Conservation (phyloP, 2,329 filamentous ascomycete genomes). For the Ascochyta fabae region DNA sequence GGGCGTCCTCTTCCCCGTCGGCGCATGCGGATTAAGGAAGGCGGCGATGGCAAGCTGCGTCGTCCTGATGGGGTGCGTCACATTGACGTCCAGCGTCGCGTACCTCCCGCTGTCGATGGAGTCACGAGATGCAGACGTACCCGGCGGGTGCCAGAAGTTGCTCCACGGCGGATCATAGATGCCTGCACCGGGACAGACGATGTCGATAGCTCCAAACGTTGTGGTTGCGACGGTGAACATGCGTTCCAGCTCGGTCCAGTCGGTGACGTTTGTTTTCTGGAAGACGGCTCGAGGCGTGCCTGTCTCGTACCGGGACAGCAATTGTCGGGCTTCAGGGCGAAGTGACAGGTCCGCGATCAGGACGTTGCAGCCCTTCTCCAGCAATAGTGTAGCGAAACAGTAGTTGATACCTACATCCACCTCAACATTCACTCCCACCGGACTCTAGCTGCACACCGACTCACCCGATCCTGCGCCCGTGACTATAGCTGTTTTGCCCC, state of each 20-base stretch:
- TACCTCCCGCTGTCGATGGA: constrained; percentile 33
- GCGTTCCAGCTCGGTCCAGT: constrained; percentile 43
- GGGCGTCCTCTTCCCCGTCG: constrained; percentile 34
- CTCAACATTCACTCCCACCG: background rate
- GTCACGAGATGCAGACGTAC: constrained; percentile 46
- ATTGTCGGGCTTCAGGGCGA: constrained; percentile 55
- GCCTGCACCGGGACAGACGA: constrained; percentile 58
- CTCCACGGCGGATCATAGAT: constrained; percentile 56
- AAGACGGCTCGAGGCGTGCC: constrained; percentile 50
- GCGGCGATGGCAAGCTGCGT: constrained; percentile 56
- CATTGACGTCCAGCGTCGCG: constrained; percentile 53
- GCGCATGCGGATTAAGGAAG: constrained; percentile 48
- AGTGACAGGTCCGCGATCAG: constrained; percentile 57
- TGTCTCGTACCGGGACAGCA: constrained; percentile 48
- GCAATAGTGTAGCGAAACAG: constrained; percentile 54
- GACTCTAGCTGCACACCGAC: background rate
- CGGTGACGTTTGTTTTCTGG: constrained; percentile 52
- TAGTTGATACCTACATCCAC: constrained; percentile 53
- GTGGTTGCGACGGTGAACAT: constrained; percentile 41
- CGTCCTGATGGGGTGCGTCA: constrained; percentile 56
- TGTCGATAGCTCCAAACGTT: constrained; percentile 50
- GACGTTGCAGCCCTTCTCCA: constrained; percentile 55
- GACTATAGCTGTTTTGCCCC: constrained; percentile 56
- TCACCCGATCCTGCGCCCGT: constrained; percentile 54
- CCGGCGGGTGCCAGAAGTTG: constrained; percentile 59